Evolutionary conservation across 345 rosid species (phyloP).

Genomic region (Citrus hindsii): DNA sequence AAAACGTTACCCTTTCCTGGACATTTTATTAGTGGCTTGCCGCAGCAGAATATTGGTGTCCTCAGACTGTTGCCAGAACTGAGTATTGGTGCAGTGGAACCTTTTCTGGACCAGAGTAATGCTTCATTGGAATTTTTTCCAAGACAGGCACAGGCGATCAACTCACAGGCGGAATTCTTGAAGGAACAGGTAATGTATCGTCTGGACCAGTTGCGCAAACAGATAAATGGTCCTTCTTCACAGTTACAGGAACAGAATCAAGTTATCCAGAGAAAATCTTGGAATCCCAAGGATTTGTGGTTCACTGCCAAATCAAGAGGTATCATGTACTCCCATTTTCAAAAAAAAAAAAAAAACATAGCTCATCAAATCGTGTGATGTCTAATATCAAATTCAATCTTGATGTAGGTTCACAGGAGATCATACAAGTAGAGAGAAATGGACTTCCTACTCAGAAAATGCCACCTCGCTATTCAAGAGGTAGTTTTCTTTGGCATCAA

Average conservation of each 20-base stretch:
- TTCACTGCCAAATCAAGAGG: not conserved
- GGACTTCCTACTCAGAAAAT: not conserved
- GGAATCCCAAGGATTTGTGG: not conserved
- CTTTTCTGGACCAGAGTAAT: not conserved
- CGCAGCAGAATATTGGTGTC: not conserved
- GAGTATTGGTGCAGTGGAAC: not conserved
- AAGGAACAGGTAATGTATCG: not conserved
- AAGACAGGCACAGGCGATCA: not conserved
- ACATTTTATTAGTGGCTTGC: too few relatives aligned
- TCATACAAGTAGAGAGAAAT: not conserved
- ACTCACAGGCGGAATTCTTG: not conserved
- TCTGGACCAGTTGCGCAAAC: not conserved
- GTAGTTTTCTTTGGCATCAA: not conserved
- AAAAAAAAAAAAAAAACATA: too few relatives aligned
- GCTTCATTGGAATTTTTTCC: not conserved
- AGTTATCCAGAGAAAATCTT: not conserved
- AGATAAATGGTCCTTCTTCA: not conserved
- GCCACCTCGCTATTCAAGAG: not conserved
- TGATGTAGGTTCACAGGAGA: not conserved
- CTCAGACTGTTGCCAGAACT: not conserved
- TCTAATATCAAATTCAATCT: not conserved
- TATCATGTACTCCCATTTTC: not conserved
- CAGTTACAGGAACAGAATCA: not conserved
- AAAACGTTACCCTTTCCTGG: not conserved
- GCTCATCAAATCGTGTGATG: not conserved